Conservation (phyloP, 2,329 filamentous ascomycete genomes). For the Leptosphaerulina australis region DNA sequence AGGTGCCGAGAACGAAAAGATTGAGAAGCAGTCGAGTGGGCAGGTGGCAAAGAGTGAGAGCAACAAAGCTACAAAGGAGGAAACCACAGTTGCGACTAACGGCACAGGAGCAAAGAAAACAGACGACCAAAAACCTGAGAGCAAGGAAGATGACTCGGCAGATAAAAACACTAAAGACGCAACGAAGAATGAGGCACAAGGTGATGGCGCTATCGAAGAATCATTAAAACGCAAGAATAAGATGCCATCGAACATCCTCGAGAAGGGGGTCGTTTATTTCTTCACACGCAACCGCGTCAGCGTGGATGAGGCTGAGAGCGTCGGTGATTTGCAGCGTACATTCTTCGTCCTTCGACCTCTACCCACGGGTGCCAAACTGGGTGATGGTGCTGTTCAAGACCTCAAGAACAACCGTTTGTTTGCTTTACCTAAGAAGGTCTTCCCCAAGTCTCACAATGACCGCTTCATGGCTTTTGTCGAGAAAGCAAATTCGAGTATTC, state of each 20-base stretch:
- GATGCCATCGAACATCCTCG: slow-evolving; percentile 69
- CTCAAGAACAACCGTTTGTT: slow-evolving; percentile 72
- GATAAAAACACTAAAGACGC: slow-evolving; percentile 28
- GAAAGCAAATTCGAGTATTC: slow-evolving; percentile 69
- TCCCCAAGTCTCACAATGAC: slow-evolving; percentile 71
- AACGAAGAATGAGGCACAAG: slow-evolving; percentile 26
- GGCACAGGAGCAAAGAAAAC: slow-evolving; percentile 17
- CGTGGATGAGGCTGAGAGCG: slow-evolving; percentile 69
- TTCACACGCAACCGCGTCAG: slow-evolving; percentile 81
- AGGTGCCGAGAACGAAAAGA: slow-evolving; percentile 6
- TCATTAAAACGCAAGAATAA: slow-evolving; percentile 58
- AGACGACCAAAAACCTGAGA: slow-evolving; percentile 35
- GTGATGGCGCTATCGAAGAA: slow-evolving; percentile 52
- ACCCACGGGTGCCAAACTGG: slow-evolving; percentile 70
- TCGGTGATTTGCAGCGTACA: slow-evolving; percentile 76
- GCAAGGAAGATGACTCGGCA: slow-evolving; percentile 26
- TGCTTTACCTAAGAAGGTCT: slow-evolving; percentile 81
- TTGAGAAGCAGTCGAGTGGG: slow-evolving; percentile 17
- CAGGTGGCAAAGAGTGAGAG: slow-evolving; percentile 19
- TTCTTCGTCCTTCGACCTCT: slow-evolving; percentile 81
- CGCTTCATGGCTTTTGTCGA: slow-evolving; percentile 84
- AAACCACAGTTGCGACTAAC: background rate
- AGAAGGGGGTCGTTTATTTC: slow-evolving; percentile 92
- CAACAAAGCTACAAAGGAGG: background rate
- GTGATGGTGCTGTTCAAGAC: slow-evolving; percentile 62